Evolutionary conservation across 2,329 filamentous ascomycete genomes (phyloP).

Genomic region (Volutella citrinella): DNA sequence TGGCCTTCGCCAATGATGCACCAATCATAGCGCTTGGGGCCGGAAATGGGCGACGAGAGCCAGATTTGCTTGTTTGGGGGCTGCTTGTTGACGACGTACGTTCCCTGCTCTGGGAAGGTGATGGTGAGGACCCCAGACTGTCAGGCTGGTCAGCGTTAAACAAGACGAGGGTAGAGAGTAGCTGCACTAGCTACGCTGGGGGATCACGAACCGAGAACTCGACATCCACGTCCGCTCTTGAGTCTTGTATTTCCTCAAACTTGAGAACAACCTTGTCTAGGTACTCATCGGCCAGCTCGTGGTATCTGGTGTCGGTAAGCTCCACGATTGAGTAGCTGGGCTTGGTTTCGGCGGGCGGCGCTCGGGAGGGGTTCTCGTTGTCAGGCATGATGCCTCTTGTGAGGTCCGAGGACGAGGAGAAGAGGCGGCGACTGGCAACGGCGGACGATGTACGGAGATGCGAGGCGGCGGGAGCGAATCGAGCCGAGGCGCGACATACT

Average conservation of each 20-base stretch:
- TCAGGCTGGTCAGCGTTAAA: too few relatives aligned
- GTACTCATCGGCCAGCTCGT: slow-evolving; percentile 73
- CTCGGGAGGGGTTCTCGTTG: slow-evolving; percentile 50
- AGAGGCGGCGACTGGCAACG: slow-evolving; percentile 19
- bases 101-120: slow-evolving; percentile 65
- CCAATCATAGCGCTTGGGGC: slow-evolving; percentile 94
- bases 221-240: slow-evolving; percentile 73
- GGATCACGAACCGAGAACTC: slow-evolving; percentile 73
- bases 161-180: too few relatives aligned
- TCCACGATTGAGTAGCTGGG: slow-evolving; percentile 50
- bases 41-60: slow-evolving; percentile 87
- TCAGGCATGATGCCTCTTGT: slow-evolving; percentile 58
- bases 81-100: slow-evolving; percentile 97
- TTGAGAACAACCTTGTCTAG: slow-evolving; percentile 55
- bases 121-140: slow-evolving; percentile 86
- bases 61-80: slow-evolving; percentile 97
- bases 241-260: slow-evolving; percentile 74
- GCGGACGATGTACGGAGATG: slow-evolving; percentile 2
- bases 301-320: slow-evolving; percentile 69
- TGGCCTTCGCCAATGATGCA: slow-evolving; percentile 71
- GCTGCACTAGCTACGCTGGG: too few relatives aligned
- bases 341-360: slow-evolving; percentile 38
- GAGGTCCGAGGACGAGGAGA: slow-evolving; percentile 28
- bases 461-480: slow-evolving; percentile 11
- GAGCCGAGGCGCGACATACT: slow-evolving; percentile 20